Evolutionary conservation across 176 grass and related monocot genomes (phyloP), one percentile per base, ranked within the genome.

Genomic region (Tillandsia fasciculata): DNA sequence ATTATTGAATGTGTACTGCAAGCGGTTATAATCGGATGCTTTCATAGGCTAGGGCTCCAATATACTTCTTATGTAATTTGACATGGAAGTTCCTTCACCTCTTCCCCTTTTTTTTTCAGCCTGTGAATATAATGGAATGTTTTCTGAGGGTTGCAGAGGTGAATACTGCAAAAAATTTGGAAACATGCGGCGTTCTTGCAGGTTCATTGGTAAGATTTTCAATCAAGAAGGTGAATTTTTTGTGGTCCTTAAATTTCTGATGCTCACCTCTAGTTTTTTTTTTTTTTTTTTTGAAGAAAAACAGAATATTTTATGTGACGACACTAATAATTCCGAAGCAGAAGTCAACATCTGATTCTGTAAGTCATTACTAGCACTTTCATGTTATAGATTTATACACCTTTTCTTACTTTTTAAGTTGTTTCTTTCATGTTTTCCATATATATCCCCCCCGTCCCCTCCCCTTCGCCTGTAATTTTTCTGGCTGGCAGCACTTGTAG

Each of bases 131-230:
- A 83, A 88, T 99, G 95, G 95, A 99, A 75, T 85, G 79, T 74
- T 99, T 99, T 90, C 70, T 99, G 64, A 92, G 87, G 78, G 84
- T 99, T 74, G 95, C 95, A 48, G 95, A 93, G 63, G 64, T 82
- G 74, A 99, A 99, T 74, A 99, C 90, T 77, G 78, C 77, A 65
- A 93, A 65, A 86, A 88, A 88, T 85, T 84, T 99, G 78, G 95
- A 99, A 82, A 99, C 94, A 53, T 99, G 95, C 76, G 95, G 95
- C 63, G 85, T 99, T 86, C 95, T 99, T 84, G 95, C 89, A 24
- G 95, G 95, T 82, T 90, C 82, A 57, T 77, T 99, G 90, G 95
- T 99, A 90, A 12, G 89, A 33, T 51, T 53, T 65, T 67, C 4
- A 68, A 49, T 49, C 18, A 18, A 22, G 54, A 61, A 69, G 64